These are phyloP conservation scores for Saccharomyces eubayanus DNA, from an alignment of 805 yeast genomes.

Conservation along the genomic window DNA sequence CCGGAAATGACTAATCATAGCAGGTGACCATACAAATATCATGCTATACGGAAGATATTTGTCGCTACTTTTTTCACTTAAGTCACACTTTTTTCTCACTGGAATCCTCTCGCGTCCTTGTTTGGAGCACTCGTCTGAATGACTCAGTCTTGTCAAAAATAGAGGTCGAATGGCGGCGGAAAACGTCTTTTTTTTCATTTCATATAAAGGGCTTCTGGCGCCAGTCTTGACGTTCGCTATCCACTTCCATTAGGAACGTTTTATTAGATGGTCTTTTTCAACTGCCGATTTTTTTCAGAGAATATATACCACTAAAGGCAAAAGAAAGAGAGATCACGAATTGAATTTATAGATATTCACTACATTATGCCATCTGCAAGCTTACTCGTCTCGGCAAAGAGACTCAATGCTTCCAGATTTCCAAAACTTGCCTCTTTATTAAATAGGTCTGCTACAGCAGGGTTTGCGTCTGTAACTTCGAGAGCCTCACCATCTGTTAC, in stretches of 20 bases:
- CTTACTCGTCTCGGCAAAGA: slow-evolving; percentile 22
- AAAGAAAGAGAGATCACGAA: neutral
- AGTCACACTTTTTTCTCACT: neutral
- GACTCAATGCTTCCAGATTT: slow-evolving; percentile 15
- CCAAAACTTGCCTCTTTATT: slow-evolving; percentile 14
- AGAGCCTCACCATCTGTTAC: slow-evolving; percentile 11
- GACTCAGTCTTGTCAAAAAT: neutral
- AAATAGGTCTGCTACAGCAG: slow-evolving; percentile 8
- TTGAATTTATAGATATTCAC: neutral
- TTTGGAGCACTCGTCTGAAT: neutral
- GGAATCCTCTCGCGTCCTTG: neutral
- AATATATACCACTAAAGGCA: neutral
- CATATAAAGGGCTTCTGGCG: neutral
- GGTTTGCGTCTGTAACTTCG: slow-evolving; percentile 11
- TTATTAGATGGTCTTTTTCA: neutral
- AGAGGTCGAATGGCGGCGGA: neutral
- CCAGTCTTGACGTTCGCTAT: slow-evolving; percentile 3
- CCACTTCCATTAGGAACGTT: slow-evolving; percentile 9
- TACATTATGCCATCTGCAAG: slow-evolving; percentile 22
- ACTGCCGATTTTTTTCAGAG: slow-evolving; percentile 2
- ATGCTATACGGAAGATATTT: neutral
- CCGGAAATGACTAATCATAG: neutral
- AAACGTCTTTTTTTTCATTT: neutral
- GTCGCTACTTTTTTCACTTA: slow-evolving; percentile 18
- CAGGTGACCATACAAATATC: neutral